Evolutionary conservation across 1,284 basidiomycete species (phyloP).

Genomic region (Heterobasidion occidentale): DNA sequence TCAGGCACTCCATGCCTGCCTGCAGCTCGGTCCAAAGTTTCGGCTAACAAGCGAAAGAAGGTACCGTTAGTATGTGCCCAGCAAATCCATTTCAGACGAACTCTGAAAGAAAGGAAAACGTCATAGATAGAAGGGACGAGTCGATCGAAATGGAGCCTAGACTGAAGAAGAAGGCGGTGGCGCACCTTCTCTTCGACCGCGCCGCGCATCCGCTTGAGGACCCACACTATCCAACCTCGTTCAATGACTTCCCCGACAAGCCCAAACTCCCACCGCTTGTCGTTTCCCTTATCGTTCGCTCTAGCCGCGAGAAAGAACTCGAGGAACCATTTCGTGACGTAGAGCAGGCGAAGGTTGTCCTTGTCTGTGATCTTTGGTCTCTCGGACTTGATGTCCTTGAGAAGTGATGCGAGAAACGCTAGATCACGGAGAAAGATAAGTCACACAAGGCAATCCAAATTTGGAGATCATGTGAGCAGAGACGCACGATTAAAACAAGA

Average conservation of each 20-base stretch:
- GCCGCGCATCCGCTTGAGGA: slow-evolving; percentile 79
- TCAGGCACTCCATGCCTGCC: slow-evolving; percentile 89
- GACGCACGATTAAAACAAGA: slow-evolving; percentile 80
- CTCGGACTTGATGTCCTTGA: slow-evolving; percentile 91
- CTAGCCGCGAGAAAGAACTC: slow-evolving; percentile 74
- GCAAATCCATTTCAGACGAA: neutral
- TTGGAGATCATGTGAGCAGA: neutral
- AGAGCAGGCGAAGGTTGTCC: slow-evolving; percentile 81
- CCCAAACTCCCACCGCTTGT: slow-evolving; percentile 55
- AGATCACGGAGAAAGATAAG: neutral
- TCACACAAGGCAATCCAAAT: neutral
- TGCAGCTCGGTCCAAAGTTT: slow-evolving; percentile 91
- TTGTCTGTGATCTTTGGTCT: slow-evolving; percentile 84
- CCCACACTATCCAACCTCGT: slow-evolving; percentile 81
- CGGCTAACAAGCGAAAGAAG: slow-evolving; percentile 41
- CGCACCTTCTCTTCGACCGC: slow-evolving; percentile 84
- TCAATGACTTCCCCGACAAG: slow-evolving; percentile 81
- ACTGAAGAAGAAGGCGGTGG: neutral
- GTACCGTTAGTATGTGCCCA: neutral
- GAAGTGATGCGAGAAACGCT: slow-evolving; percentile 80
- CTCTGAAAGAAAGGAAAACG: neutral
- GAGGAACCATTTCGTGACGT: slow-evolving; percentile 81
- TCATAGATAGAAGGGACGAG: neutral
- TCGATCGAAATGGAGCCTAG: neutral
- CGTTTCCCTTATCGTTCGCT: slow-evolving; percentile 30